Base-by-base conservation (phyloP, 2,329 filamentous ascomycete genomes). In the Coniochaeta pulveracea region DNA sequence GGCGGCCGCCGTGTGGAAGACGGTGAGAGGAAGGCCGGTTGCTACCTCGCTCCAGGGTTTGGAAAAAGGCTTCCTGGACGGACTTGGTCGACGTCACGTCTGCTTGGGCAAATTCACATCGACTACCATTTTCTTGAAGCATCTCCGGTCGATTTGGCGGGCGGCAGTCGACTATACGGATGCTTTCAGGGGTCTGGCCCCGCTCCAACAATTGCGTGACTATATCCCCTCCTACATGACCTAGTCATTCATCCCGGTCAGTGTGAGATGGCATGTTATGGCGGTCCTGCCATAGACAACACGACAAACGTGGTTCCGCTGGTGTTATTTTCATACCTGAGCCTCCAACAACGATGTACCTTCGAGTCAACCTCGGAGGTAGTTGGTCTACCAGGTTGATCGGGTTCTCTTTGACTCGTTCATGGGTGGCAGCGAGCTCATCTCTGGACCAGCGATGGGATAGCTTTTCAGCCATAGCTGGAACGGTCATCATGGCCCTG, bases 1-100 rank as follows among this genome's bases (percentile, higher is more conserved):
- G 5, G 62, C 55, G 1, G 69, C 70, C 3, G 69, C 70, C 1
- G 64, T 72, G 50, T 75, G 70, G 43, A 69, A 72, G 10, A 75
- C 69, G 1, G 69, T 72, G 16, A 75, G 49, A 2, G 69, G 68
- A 4, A 64, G 53, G 4, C 48, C 29, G 5, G 60, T 52, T 5
- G 60, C 53, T 2, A 48, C 46, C 3, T 47, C 31, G 3, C 58
- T 52, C 70, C 71, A 75, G 5, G 61, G 54, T 15, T 52, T 50
- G 5, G 51, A 46, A 36, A n/a, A 75, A 72, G 11, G 67, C 66
- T 1, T 50, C 53, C 6, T 49, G 38, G 1, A 66, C 62, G 3
- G 58, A 60, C 4, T 50, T 40, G 14, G 50, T 45, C 12, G 67
- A 64, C 3, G 63, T 60, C 42, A 74, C 67, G 44, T 76, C 63